Evolutionary conservation across 139 green algal genomes (phyloP), one percentile per base, ranked within the genome.

Genomic region (Ostreobium quekettii): DNA sequence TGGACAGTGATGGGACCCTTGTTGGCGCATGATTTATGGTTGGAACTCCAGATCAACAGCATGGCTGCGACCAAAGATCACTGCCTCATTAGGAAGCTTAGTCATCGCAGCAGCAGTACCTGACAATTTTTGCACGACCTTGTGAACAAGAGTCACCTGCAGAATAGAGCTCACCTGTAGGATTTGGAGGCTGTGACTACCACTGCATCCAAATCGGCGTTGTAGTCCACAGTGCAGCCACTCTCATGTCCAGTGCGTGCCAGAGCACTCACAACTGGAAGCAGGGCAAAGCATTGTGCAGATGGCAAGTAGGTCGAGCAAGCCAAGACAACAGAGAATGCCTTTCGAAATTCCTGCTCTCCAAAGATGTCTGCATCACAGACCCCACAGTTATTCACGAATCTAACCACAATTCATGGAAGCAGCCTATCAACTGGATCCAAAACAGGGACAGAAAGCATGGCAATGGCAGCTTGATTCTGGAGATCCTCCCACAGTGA

Each of bases 281-380:
- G 76, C 38, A 98, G 70, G 5, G 93, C 93, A 81, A 98, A 97
- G 76, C 86, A 90, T 37, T 83, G 59, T 3, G 89, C 93, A 24
- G 81, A 77, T 5, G 87, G 86, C 19, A 98, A 82, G 78, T 93
- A 98, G 4, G 75, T 47, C 0, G 88, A 80, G 31, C 79, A 64
- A 0, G 80, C 83, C 1, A 97, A 37, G 35, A 97, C 85, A 28
- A 93, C 90, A 4, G 74, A 80, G 72, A 98, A 92, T 15, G 84
- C 83, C 15, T 74, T 47, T 8, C 84, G 38, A 76, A 97, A 97
- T 78, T 78, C 66, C 36, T 38, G 1, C 30, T 19, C 38, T 28
- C 22, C 19, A 48, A 11, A 31, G 36, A 48, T 8, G 4, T 64
- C 3, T 57, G 67, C 29, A 48, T 33, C 15, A 19, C 42, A 11